Conservation (phyloP, 2,329 filamentous ascomycete species). For the Botrytis squamosa region DNA sequence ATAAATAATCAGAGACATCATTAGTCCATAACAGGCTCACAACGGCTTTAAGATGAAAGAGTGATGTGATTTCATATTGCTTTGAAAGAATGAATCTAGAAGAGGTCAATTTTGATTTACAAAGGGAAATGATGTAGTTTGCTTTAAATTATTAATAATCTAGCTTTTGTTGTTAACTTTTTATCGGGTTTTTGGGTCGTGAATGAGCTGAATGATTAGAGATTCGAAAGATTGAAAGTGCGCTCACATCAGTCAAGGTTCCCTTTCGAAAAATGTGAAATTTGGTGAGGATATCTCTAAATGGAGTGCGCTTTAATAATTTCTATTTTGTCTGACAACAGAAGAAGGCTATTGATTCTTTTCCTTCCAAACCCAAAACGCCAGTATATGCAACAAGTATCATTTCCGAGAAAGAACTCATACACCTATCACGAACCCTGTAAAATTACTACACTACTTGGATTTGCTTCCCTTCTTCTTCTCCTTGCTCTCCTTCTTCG, state of each 20-base stretch:
- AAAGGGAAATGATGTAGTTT: accelerated
- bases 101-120: background rate
- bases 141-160: background rate
- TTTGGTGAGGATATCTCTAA: background rate
- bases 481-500: conserved; percentile 13
- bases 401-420: background rate
- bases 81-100: background rate
- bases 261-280: background rate
- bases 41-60: background rate
- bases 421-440: background rate
- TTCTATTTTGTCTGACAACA: conserved; percentile 4
- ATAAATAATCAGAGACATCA: background rate
- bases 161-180: background rate
- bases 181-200: background rate
- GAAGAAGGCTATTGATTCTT: conserved; percentile 9
- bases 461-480: conserved; percentile 19
- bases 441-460: conserved; percentile 7
- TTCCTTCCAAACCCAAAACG: conserved; percentile 10
- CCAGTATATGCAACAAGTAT: conserved; percentile 9
- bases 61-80: background rate
- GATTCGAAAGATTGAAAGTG: background rate
- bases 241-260: background rate
- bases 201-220: background rate
- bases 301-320: background rate
- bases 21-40: background rate